A percentile compares a stretch with the other conserved stretches of the same genome.
These are phyloP conservation scores for Neopestalotiopsis clavispora DNA, from an alignment of 2,329 filamentous ascomycete genomes.

Conservation along the genomic window DNA sequence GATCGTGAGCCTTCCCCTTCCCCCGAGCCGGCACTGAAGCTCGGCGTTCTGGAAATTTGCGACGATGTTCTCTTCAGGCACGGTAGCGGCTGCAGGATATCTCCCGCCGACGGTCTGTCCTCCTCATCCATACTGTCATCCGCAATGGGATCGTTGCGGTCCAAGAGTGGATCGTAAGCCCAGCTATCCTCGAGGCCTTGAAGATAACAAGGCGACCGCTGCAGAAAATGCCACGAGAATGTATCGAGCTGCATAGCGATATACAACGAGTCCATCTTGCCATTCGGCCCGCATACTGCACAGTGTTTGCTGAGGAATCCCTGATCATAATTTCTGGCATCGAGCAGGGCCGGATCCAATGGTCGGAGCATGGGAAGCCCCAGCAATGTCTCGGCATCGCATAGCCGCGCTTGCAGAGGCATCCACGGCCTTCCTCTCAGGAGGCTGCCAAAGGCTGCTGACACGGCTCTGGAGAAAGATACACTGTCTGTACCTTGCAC, in stretches of 20 bases:
- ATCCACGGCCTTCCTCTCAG: slow-evolving; percentile 58
- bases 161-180: slow-evolving; percentile 56
- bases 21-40: slow-evolving; percentile 45
- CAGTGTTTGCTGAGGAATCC: slow-evolving; percentile 59
- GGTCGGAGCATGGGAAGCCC: slow-evolving; percentile 65
- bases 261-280: slow-evolving; percentile 63
- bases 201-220: slow-evolving; percentile 51
- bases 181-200: slow-evolving; percentile 61
- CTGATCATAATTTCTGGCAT: slow-evolving; percentile 47
- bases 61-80: slow-evolving; percentile 57
- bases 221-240: slow-evolving; percentile 61
- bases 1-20: slow-evolving; percentile 38
- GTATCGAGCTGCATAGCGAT: slow-evolving; percentile 60
- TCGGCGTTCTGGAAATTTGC: slow-evolving; percentile 55
- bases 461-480: slow-evolving; percentile 55
- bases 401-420: slow-evolving; percentile 63
- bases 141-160: slow-evolving; percentile 44
- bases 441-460: slow-evolving; percentile 53
- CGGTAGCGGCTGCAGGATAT: slow-evolving; percentile 45
- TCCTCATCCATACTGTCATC: slow-evolving; percentile 41
- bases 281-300: slow-evolving; percentile 58
- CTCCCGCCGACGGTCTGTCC: slow-evolving; percentile 49
- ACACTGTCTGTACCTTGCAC: slow-evolving; percentile 53
- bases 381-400: slow-evolving; percentile 57
- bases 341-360: slow-evolving; percentile 49